These are phyloP conservation scores for Emmonsiellopsis sp. DNA, from an alignment of 2,329 filamentous ascomycete species.

Conservation along the genomic window DNA sequence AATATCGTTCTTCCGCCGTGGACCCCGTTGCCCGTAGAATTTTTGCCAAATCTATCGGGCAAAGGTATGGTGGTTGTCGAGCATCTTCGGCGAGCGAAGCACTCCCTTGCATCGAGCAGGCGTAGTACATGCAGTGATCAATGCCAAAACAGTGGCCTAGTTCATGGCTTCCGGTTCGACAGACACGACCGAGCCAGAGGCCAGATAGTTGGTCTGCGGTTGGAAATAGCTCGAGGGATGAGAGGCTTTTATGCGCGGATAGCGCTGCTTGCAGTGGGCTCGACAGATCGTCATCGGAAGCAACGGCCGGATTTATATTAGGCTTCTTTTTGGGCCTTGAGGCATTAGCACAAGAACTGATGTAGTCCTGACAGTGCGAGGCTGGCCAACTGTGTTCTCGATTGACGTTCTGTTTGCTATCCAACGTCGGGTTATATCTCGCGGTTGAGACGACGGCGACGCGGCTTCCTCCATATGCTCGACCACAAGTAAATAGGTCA, in stretches of 20 bases:
- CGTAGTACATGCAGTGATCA: slow-evolving; percentile 49
- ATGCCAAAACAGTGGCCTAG: slow-evolving; percentile 60
- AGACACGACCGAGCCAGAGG: slow-evolving; percentile 51
- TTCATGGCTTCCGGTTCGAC: slow-evolving; percentile 55
- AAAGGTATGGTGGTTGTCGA: slow-evolving; percentile 26
- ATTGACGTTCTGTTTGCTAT: slow-evolving; percentile 36
- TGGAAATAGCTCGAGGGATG: slow-evolving; percentile 4
- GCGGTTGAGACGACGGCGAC: slow-evolving; percentile 55
- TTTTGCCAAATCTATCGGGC: slow-evolving; percentile 23
- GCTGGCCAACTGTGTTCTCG: slow-evolving; percentile 54
- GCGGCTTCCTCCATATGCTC: slow-evolving; percentile 56
- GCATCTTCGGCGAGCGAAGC: slow-evolving; percentile 23
- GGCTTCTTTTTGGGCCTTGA: not conserved
- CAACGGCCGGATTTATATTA: not conserved
- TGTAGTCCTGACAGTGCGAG: slow-evolving; percentile 50
- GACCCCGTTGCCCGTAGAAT: slow-evolving; percentile 15
- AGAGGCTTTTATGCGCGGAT: slow-evolving; percentile 7
- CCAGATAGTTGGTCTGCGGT: slow-evolving; percentile 21
- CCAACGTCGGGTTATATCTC: slow-evolving; percentile 49
- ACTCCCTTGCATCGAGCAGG: slow-evolving; percentile 26
- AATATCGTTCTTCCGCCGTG: slow-evolving; percentile 12
- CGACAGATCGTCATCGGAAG: not conserved
- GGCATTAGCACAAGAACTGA: slow-evolving; percentile 30
- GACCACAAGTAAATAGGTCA: slow-evolving; percentile 58
- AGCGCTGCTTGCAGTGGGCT: slow-evolving; percentile 12